phyloP scores from a whole-genome alignment of 2,329 filamentous ascomycete species.

The Sporothrix phasma region DNA sequence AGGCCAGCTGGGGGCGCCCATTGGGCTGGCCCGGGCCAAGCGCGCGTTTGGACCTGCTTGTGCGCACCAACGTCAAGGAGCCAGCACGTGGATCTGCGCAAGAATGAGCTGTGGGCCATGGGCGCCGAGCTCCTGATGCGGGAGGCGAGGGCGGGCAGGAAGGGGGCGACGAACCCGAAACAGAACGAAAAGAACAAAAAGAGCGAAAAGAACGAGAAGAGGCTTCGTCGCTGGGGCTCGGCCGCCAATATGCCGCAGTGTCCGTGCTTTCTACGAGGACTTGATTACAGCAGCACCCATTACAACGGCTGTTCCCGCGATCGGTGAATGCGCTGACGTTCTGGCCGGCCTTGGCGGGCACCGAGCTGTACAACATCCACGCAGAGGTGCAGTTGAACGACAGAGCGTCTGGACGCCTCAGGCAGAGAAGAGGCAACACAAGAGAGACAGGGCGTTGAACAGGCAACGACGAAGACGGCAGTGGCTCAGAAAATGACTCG shows the following conservation, averaged over 20 bases:
- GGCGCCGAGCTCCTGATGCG: constrained; percentile 77
- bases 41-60: constrained; percentile 65
- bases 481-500: neutral
- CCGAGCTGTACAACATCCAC: constrained; percentile 70
- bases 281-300: constrained; percentile 69
- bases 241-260: constrained; percentile 36
- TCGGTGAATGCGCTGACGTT: constrained; percentile 62
- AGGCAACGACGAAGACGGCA: constrained; percentile 13
- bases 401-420: constrained; percentile 29
- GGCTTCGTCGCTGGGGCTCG: constrained; percentile 31
- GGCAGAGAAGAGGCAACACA: neutral
- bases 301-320: constrained; percentile 50
- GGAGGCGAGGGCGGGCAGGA: constrained; percentile 29
- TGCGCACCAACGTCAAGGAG: constrained; percentile 46
- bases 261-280: constrained; percentile 59
- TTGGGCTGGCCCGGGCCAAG: constrained; percentile 52
- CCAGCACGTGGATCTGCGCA: constrained; percentile 55
- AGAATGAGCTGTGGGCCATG: constrained; percentile 65
- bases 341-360: constrained; percentile 68
- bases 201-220: neutral
- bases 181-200: too few relatives aligned
- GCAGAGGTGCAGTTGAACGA: constrained; percentile 43
- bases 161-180: neutral
- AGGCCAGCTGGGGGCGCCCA: neutral
- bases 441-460: neutral